Conservation (phyloP, 169 alveolate genomes). For the Ichthyophthirius multifiliis region DNA sequence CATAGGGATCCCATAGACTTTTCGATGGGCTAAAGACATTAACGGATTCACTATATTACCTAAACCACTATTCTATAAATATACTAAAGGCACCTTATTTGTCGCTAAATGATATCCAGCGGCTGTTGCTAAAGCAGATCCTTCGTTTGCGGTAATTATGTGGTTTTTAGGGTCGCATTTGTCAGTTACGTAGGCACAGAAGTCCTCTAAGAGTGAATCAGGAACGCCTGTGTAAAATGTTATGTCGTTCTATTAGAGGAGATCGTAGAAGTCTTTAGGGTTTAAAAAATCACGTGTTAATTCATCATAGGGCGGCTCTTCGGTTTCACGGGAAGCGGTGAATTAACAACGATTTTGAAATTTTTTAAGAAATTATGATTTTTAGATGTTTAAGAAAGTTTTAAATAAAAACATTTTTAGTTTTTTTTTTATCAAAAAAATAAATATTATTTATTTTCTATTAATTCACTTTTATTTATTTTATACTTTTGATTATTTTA, state of each 20-base stretch:
- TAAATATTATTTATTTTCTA: no score
- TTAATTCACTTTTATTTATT: no score
- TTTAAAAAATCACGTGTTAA: constrained; percentile 43
- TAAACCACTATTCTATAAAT: constrained; percentile 72
- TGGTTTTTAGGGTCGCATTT: constrained; percentile 52
- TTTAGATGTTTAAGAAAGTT: no score
- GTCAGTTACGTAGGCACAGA: constrained; percentile 42
- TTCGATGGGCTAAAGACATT: constrained; percentile 61
- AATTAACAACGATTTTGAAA: no score
- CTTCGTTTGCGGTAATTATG: constrained; percentile 73
- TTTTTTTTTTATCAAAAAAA: no score
- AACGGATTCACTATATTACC: constrained; percentile 79
- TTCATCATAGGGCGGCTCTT: constrained; percentile 38
- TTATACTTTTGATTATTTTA: no score
- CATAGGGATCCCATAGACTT: constrained; percentile 76
- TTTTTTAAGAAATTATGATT: no score
- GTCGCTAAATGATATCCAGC: constrained; percentile 78
- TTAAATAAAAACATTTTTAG: no score
- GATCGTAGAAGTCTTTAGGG: constrained; percentile 47
- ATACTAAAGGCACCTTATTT: constrained; percentile 66
- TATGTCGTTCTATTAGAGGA: constrained; percentile 46
- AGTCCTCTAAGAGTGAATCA: constrained; percentile 63
- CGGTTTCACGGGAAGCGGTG: no score
- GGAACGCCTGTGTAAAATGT: constrained; percentile 81
- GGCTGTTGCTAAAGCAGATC: constrained; percentile 72